Evolutionary conservation across 129 eudicot genomes (phyloP), one percentile per base, ranked within the genome.

Genomic region (Artemisia tridentata): DNA sequence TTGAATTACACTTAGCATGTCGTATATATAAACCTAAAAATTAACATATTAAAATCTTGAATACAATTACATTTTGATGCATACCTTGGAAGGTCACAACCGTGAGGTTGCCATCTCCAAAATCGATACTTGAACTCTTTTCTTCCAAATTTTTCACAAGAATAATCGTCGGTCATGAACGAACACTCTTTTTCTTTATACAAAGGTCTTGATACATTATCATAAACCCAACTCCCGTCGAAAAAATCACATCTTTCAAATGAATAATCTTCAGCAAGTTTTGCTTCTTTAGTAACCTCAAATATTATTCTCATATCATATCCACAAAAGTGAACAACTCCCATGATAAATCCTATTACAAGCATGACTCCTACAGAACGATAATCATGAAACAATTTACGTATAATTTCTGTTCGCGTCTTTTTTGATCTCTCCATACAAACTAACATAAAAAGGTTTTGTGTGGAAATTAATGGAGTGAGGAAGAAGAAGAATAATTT

Each of bases 31-130:
- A 27, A 29, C 34, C 34, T 0, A 29, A n/a, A n/a, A 29, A 29
- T 29, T 29, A 29, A 29, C 34, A 29, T 4, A 29, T 4, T 29
- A 7, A 38, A 38, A 38, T 2, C 45, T 1, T 34, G 1, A 5
- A 34, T 38, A 38, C 2, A 38, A 8, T 38, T 7, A 38, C 10
- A 38, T 38, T 34, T 34, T 34, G 9, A 0, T 34, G 41, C 11
- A 38, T 38, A 75, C 81, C 76, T 63, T n/a, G 81, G 81, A 41
- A 77, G 81, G 56, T 77, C 72, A 43, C 81, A 77, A 27, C 62
- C 76, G 43, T 62, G 72, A 27, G 81, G 81, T 11, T 70, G 76
- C 81, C 77, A 63, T 53, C 72, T 54, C 81, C 81, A 77, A 1
- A n/a, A 18, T 45, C 71, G 81, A 63, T 63, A 70, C 43, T 52